Conservation (phyloP, 108 stramenopile species). For the Skeletonema marinoi region DNA sequence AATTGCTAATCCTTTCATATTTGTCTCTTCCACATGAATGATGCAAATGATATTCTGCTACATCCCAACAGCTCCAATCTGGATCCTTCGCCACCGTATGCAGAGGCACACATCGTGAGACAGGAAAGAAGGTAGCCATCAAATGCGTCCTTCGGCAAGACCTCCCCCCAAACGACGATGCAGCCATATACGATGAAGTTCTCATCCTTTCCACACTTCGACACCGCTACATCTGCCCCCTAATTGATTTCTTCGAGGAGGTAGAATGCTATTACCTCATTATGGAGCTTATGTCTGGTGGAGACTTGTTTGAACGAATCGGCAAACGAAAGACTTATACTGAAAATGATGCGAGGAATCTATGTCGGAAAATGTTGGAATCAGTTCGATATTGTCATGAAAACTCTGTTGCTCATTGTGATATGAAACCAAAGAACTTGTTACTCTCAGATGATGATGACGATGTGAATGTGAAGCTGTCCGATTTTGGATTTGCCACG, state of each 20-base stretch:
- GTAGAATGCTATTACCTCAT: slow-evolving; percentile 84
- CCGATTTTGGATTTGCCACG: slow-evolving; percentile 94
- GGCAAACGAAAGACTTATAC: slow-evolving; percentile 82
- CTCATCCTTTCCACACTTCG: slow-evolving; percentile 79
- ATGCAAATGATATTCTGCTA: neutral
- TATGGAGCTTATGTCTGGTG: slow-evolving; percentile 90
- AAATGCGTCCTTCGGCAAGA: slow-evolving; percentile 83
- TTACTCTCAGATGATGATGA: slow-evolving; percentile 72
- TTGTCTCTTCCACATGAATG: neutral
- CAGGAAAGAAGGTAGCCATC: slow-evolving; percentile 81
- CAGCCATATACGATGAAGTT: slow-evolving; percentile 89
- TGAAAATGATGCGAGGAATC: slow-evolving; percentile 85
- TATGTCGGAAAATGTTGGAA: slow-evolving; percentile 78
- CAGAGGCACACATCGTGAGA: slow-evolving; percentile 78
- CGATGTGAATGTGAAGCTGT: slow-evolving; percentile 83
- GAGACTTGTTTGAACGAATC: slow-evolving; percentile 93
- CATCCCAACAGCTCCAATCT: slow-evolving; percentile 64
- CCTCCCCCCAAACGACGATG: slow-evolving; percentile 79
- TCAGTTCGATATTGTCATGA: slow-evolving; percentile 79
- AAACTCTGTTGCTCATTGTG: slow-evolving; percentile 79
- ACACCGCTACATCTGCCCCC: slow-evolving; percentile 88
- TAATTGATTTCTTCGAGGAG: slow-evolving; percentile 94
- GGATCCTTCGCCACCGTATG: slow-evolving; percentile 87
- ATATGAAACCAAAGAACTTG: slow-evolving; percentile 93
- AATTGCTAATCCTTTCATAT: neutral